A percentile compares a stretch with the other conserved stretches of the same genome.
Evolutionary conservation across 208 protist species (phyloP).

Genomic region (Herpetomonas tarakana): DNA sequence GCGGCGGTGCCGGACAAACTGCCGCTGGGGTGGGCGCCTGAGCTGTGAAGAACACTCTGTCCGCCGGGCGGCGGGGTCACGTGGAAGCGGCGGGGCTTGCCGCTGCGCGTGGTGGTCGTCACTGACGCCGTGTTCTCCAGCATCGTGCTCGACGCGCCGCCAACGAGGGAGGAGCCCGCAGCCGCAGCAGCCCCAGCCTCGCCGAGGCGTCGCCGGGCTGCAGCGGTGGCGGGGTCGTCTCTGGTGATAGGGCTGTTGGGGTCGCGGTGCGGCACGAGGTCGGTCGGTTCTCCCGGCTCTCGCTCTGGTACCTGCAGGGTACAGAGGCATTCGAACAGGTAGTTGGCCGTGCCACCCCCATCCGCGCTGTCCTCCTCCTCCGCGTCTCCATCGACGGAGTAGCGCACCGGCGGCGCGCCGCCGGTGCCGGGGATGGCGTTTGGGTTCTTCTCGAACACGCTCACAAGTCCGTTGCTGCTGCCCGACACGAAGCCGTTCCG

Average conservation of each 20-base stretch:
- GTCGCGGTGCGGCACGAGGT: neutral
- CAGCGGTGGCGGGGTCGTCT: too few species aligned
- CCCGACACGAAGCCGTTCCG: slow-evolving; percentile 70
- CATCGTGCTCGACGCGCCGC: neutral
- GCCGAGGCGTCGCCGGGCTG: too few species aligned
- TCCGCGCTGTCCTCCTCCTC: neutral
- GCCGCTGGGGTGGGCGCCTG: neutral
- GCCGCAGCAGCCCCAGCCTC: too few species aligned
- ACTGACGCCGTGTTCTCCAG: neutral
- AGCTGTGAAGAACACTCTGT: too few species aligned
- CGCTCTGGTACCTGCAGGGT: slow-evolving; percentile 10
- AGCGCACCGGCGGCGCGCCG: too few species aligned
- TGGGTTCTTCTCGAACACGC: slow-evolving; percentile 57
- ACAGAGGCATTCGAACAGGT: slow-evolving; percentile 5
- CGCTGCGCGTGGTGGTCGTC: neutral
- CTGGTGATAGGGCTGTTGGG: neutral
- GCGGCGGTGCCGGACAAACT: neutral
- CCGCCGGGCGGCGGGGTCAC: neutral
- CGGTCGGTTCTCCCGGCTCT: slow-evolving; percentile 12
- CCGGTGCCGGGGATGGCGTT: neutral
- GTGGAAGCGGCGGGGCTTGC: neutral
- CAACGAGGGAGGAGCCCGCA: neutral
- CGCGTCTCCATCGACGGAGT: too few species aligned
- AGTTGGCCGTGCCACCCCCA: neutral
- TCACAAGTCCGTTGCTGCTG: slow-evolving; percentile 56